phyloP scores from a whole-genome alignment of 345 rosid genomes.

The Pelargonium nanum region DNA sequence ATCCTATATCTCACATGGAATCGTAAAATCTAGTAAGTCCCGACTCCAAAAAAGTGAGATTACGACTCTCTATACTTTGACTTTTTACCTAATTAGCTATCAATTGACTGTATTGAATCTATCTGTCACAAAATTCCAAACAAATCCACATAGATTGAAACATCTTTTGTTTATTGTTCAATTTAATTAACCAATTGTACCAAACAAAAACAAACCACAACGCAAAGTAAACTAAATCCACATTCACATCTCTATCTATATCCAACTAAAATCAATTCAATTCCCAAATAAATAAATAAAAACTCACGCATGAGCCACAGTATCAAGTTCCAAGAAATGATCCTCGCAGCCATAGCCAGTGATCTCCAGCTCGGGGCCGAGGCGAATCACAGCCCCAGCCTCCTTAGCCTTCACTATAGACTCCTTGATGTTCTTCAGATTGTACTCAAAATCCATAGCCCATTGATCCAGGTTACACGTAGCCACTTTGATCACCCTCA shows the following conservation, averaged over 20 bases:
- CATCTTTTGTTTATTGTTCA: too few species aligned
- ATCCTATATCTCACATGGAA: too few species aligned
- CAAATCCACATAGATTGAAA: too few species aligned
- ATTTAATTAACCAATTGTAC: too few species aligned
- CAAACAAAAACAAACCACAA: too few species aligned
- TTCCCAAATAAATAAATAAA: not conserved
- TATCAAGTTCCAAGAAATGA: slow-evolving; percentile 91
- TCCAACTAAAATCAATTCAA: not conserved
- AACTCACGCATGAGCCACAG: slow-evolving; percentile 62
- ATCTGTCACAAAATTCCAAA: too few species aligned
- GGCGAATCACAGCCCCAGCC: slow-evolving; percentile 72
- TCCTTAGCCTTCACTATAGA: slow-evolving; percentile 59
- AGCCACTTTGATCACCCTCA: slow-evolving; percentile 77
- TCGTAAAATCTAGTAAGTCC: too few species aligned
- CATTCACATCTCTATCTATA: not conserved
- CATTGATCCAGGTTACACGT: slow-evolving; percentile 91
- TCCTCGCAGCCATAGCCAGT: slow-evolving; percentile 99
- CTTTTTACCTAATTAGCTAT: too few species aligned
- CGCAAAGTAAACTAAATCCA: not conserved
- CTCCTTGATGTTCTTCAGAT: slow-evolving; percentile 64
- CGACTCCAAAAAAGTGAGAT: too few species aligned
- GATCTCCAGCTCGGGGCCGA: slow-evolving; percentile 94
- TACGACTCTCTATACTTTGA: too few species aligned
- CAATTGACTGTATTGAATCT: too few species aligned
- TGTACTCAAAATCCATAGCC: slow-evolving; percentile 90